These are phyloP conservation scores for Phoma sp. DNA, from an alignment of 2,329 filamentous ascomycete species.

Conservation along the genomic window DNA sequence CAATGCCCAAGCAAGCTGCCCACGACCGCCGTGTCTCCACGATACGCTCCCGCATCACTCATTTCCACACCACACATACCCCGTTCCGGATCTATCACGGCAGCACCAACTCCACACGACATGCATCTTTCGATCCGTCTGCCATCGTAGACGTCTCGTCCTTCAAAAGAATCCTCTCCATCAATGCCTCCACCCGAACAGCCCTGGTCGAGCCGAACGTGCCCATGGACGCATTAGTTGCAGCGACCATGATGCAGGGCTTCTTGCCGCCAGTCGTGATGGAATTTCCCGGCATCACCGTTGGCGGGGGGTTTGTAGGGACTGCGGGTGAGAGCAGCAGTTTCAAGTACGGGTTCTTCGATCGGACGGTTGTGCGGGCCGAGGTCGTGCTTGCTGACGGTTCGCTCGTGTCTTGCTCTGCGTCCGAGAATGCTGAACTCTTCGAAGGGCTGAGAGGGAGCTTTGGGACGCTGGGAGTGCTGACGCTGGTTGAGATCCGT, in stretches of 20 bases:
- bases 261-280: constrained; percentile 71
- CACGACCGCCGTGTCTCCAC: constrained; percentile 32
- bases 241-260: constrained; percentile 60
- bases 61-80: constrained; percentile 35
- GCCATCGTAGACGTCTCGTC: constrained; percentile 67
- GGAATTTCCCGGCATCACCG: constrained; percentile 75
- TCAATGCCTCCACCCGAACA: constrained; percentile 61
- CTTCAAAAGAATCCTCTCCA: constrained; percentile 66
- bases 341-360: constrained; percentile 71
- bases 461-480: constrained; percentile 67
- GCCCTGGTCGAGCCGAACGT: constrained; percentile 73
- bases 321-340: constrained; percentile 72
- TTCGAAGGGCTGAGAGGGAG: constrained; percentile 66
- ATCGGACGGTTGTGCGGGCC: constrained; percentile 65
- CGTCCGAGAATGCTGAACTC: constrained; percentile 57
- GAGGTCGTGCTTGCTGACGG: constrained; percentile 70
- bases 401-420: constrained; percentile 57
- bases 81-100: constrained; percentile 68
- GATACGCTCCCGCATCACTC: constrained; percentile 28
- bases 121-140: constrained; percentile 47
- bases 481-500: constrained; percentile 65
- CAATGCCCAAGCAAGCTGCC: neutral
- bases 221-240: constrained; percentile 68
- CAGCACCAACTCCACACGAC: constrained; percentile 76
- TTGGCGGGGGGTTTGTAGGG: constrained; percentile 70